Conservation (phyloP, 1,284 basidiomycete species). For the Calocybe gambosa region DNA sequence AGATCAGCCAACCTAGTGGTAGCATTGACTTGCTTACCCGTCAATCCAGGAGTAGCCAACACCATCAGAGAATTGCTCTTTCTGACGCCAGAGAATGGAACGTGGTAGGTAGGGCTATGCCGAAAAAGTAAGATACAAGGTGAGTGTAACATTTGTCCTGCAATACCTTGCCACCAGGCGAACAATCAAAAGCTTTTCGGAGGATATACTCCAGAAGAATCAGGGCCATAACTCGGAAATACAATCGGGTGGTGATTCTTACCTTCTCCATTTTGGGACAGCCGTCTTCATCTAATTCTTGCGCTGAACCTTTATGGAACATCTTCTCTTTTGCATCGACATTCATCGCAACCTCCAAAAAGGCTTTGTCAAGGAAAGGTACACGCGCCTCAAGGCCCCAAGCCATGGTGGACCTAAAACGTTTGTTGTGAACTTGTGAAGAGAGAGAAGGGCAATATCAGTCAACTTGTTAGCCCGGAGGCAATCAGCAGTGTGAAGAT, state of each 20-base stretch:
- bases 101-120: conserved; percentile 85
- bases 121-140: conserved; percentile 2
- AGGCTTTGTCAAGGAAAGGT: conserved; percentile 96
- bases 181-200: conserved; percentile 93
- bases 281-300: conserved; percentile 81
- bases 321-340: conserved; percentile 85
- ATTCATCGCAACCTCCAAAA: conserved; percentile 94
- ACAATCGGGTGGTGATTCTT: not conserved
- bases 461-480: conserved; percentile 94
- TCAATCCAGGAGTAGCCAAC: conserved; percentile 99
- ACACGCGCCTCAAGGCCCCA: conserved; percentile 99
- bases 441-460: conserved; percentile 2
- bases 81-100: conserved; percentile 97
- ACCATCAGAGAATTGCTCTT: conserved; percentile 99
- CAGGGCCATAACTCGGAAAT: not conserved
- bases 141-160: conserved; percentile 8
- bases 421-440: conserved; percentile 7
- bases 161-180: conserved; percentile 75
- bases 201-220: conserved; percentile 75
- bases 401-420: conserved; percentile 89
- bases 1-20: not conserved
- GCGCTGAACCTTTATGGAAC: conserved; percentile 80
- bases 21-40: conserved; percentile 44
- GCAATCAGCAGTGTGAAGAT: conserved; percentile 97
- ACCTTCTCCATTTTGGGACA: conserved; percentile 93